Conservation (phyloP, 257 asterid species). For the Euphrasia confusa region DNA sequence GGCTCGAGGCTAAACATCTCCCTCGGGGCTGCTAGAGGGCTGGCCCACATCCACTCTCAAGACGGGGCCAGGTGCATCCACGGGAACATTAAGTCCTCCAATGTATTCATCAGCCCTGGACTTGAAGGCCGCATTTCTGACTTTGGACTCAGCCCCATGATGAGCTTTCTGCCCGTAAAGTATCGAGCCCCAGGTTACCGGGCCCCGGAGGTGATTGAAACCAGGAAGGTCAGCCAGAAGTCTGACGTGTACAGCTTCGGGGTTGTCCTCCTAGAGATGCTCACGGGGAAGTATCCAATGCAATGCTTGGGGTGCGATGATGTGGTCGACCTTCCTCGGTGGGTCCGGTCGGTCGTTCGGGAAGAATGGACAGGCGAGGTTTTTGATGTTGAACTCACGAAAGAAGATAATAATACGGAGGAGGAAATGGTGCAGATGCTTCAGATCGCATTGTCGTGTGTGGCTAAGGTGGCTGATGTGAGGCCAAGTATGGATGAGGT, state of each 20-base stretch:
- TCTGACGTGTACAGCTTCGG: constrained; percentile 95
- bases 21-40: constrained; percentile 69
- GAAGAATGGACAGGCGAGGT: constrained; percentile 99
- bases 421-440: constrained; percentile 98
- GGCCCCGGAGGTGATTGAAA: constrained; percentile 83
- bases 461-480: constrained; percentile 51
- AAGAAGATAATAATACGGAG: constrained; percentile 44
- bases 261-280: constrained; percentile 78
- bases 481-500: constrained; percentile 75
- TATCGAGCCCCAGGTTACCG: constrained; percentile 71
- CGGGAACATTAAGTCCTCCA: constrained; percentile 86
- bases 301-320: constrained; percentile 56
- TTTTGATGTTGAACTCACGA: constrained; percentile 66
- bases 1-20: constrained; percentile 70
- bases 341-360: constrained; percentile 89
- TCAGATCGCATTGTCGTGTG: constrained; percentile 82
- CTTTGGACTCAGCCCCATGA: constrained; percentile 56
- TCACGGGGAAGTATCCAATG: constrained; percentile 79
- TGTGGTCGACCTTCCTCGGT: constrained; percentile 79
- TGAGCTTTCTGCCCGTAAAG: constrained; percentile 45
- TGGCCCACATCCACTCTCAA: constrained; percentile 69
- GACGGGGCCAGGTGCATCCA: constrained; percentile 54
- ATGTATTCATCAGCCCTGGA: constrained; percentile 52
- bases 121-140: constrained; percentile 68
- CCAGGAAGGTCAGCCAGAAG: constrained; percentile 58